phyloP scores from a whole-genome alignment of 1,284 basidiomycete species.

The Fistulinella cinereoalba region DNA sequence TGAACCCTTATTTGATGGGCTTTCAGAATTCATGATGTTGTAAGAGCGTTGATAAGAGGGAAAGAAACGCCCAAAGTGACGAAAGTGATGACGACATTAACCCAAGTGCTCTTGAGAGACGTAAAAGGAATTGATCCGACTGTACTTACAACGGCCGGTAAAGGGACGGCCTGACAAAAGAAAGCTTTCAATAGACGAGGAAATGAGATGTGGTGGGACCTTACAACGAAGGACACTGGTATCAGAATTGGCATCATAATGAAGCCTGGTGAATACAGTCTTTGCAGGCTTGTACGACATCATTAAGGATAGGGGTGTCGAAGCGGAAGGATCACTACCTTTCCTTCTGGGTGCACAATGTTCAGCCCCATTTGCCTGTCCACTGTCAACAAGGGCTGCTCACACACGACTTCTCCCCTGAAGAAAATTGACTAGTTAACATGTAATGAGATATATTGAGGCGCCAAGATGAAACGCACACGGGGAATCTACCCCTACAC shows the following conservation, averaged over 20 bases:
- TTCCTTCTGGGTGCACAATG: constrained; percentile 91
- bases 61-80: background rate
- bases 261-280: constrained; percentile 85
- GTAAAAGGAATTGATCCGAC: background rate
- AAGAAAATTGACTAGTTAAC: background rate
- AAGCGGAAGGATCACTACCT: constrained; percentile 47
- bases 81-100: background rate
- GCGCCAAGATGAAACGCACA: constrained; percentile 45
- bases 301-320: background rate
- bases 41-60: constrained; percentile 4
- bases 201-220: constrained; percentile 25
- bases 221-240: constrained; percentile 88
- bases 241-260: constrained; percentile 80
- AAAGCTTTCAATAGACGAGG: constrained; percentile 8
- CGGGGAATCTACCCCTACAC: constrained; percentile 80
- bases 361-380: constrained; percentile 96
- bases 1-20: constrained; percentile 97
- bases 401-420: constrained; percentile 79
- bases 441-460: background rate
- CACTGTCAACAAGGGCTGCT: constrained; percentile 86
- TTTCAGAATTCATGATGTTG: constrained; percentile 27
- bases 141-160: constrained; percentile 79
- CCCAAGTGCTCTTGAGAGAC: background rate
- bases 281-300: constrained; percentile 63
- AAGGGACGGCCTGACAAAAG: constrained; percentile 66